A percentile compares a stretch with the other conserved stretches of the same genome.
Conservation (phyloP, 306 rosid species). For the Morella rubra region DNA sequence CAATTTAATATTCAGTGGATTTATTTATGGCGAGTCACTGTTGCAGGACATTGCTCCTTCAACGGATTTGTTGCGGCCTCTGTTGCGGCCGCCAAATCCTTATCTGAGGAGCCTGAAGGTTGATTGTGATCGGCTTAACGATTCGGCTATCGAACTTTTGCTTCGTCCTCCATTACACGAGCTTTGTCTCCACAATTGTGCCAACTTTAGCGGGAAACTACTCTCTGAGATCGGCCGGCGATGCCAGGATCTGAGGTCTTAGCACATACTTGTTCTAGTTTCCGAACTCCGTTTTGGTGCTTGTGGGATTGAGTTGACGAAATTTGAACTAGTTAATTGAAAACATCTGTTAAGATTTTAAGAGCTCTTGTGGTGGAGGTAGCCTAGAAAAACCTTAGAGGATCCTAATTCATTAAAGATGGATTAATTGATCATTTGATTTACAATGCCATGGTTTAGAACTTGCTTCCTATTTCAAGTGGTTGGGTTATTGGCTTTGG, state of each 20-base stretch:
- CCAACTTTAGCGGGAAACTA: slow-evolving; percentile 80
- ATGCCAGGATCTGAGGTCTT: slow-evolving; percentile 75
- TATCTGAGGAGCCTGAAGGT: slow-evolving; percentile 56
- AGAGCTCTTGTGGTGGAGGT: neutral
- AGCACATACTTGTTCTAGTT: too few species aligned
- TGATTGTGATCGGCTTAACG: slow-evolving; percentile 79
- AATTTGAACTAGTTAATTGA: too few species aligned
- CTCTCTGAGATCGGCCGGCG: slow-evolving; percentile 74
- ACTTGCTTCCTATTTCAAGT: slow-evolving; percentile 9
- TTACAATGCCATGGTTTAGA: slow-evolving; percentile 5
- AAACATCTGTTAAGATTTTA: too few species aligned
- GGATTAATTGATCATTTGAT: slow-evolving; percentile 12
- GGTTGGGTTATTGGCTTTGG: slow-evolving; percentile 37
- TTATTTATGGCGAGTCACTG: neutral
- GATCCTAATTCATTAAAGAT: neutral
- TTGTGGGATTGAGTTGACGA: too few species aligned
- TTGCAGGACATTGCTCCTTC: slow-evolving; percentile 71
- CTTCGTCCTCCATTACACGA: slow-evolving; percentile 67
- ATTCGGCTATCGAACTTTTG: slow-evolving; percentile 58
- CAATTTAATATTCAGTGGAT: neutral
- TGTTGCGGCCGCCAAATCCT: slow-evolving; percentile 68
- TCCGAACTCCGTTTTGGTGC: too few species aligned
- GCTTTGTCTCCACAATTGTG: slow-evolving; percentile 73
- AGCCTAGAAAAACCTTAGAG: neutral
- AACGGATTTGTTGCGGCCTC: slow-evolving; percentile 53